These are phyloP conservation scores for Talaromyces sp. DNA, from an alignment of 2,329 filamentous ascomycete genomes.

Conservation along the genomic window DNA sequence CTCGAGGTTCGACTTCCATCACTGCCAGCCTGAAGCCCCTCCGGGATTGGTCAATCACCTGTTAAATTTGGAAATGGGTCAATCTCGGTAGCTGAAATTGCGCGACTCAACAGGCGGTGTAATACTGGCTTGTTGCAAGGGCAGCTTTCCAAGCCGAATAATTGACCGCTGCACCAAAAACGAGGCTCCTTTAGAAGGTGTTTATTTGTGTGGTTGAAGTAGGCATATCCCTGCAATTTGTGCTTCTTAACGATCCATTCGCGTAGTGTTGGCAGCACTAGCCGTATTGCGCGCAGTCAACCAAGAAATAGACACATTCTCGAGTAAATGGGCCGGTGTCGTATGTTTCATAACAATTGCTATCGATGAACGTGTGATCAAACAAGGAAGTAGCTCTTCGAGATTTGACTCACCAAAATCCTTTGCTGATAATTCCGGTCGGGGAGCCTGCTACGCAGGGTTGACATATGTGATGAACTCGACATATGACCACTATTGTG, in stretches of 20 bases:
- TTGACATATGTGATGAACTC: too few relatives aligned
- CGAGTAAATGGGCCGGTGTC: too few relatives aligned
- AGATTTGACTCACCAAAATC: background rate
- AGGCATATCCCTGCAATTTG: background rate
- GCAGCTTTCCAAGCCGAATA: background rate
- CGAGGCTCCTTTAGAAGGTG: background rate
- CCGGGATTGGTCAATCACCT: background rate
- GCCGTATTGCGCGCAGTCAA: too few relatives aligned
- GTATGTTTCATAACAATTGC: too few relatives aligned
- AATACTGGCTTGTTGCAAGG: background rate
- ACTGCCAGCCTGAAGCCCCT: background rate
- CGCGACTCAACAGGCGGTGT: background rate
- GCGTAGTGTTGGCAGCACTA: too few relatives aligned
- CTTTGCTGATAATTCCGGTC: background rate
- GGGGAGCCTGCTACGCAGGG: too few relatives aligned
- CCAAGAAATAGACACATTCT: too few relatives aligned
- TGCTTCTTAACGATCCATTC: too few relatives aligned
- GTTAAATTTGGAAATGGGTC: background rate
- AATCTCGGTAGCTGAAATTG: background rate
- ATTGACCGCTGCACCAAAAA: background rate
- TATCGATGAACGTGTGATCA: background rate
- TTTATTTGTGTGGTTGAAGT: background rate
- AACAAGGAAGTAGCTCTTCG: background rate
- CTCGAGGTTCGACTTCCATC: background rate
- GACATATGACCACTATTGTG: too few relatives aligned